Conservation (phyloP, 1,284 basidiomycete genomes). For the Polyporus tsugae region DNA sequence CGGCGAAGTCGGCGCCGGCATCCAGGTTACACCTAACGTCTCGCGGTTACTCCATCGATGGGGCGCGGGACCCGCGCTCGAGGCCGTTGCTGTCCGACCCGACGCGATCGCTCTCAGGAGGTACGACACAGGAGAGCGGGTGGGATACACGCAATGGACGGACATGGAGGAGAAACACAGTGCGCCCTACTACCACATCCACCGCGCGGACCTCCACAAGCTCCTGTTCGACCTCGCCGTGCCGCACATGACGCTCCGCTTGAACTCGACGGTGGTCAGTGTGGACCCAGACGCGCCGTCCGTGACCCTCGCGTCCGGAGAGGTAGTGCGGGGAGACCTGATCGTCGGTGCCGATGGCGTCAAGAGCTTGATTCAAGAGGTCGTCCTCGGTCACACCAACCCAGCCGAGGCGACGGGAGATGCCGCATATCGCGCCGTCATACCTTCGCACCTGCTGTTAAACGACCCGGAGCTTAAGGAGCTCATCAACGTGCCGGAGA, state of each 20-base stretch:
- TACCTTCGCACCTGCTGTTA: slow-evolving; percentile 56
- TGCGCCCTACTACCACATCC: slow-evolving; percentile 56
- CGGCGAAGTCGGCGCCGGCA: too few species aligned
- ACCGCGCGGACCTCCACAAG: slow-evolving; percentile 66
- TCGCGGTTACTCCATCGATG: too few species aligned
- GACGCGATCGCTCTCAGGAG: slow-evolving; percentile 51
- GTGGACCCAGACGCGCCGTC: slow-evolving; percentile 49
- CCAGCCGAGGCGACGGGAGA: slow-evolving; percentile 58
- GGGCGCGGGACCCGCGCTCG: slow-evolving; percentile 49
- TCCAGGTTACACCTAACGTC: too few species aligned
- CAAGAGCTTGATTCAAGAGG: slow-evolving; percentile 59
- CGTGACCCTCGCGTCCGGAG: slow-evolving; percentile 48
- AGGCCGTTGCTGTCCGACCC: slow-evolving; percentile 48
- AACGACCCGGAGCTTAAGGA: too few species aligned
- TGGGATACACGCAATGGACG: slow-evolving; percentile 53
- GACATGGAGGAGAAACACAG: slow-evolving; percentile 49
- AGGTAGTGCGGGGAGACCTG: slow-evolving; percentile 49
- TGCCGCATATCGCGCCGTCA: slow-evolving; percentile 56
- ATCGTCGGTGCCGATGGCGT: slow-evolving; percentile 57
- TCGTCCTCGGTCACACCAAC: slow-evolving; percentile 47
- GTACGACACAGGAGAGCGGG: slow-evolving; percentile 50
- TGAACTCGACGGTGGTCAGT: slow-evolving; percentile 52
- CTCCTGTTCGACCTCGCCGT: slow-evolving; percentile 58
- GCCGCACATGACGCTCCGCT: slow-evolving; percentile 53
- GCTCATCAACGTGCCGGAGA: too few species aligned